Conservation (phyloP, 208 protist genomes). For the Lotmaria passim region DNA sequence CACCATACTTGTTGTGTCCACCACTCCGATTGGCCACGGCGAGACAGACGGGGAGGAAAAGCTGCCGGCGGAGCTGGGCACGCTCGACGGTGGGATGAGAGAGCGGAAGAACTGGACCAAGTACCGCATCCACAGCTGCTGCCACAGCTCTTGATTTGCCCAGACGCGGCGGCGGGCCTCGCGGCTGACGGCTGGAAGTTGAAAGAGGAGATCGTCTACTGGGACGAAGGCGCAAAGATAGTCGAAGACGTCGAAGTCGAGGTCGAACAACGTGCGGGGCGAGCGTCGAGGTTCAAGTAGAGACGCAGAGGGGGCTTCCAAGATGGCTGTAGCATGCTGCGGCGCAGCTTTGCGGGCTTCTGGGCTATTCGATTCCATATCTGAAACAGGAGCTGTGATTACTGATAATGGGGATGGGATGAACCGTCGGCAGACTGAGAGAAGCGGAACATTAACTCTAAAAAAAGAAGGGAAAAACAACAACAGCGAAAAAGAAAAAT, state of each 20-base stretch:
- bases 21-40: background rate
- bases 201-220: conserved; percentile 21
- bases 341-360: background rate
- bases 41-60: background rate
- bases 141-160: conserved; percentile 23
- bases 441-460: too few relatives aligned
- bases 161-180: conserved; percentile 11
- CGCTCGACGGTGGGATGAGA: conserved; percentile 13
- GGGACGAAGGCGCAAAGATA: conserved; percentile 35
- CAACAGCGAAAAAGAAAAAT: too few relatives aligned
- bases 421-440: too few relatives aligned
- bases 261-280: conserved; percentile 10
- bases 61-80: background rate
- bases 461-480: too few relatives aligned
- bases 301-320: background rate
- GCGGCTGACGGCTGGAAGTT: conserved; percentile 8
- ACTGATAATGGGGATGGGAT: too few relatives aligned
- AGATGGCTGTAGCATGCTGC: background rate
- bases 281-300: background rate
- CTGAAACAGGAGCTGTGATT: too few relatives aligned
- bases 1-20: background rate
- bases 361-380: background rate
- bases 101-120: conserved; percentile 22
- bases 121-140: conserved; percentile 41
- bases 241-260: conserved; percentile 25